Base-by-base conservation (phyloP, 768 basidiomycete genomes). In the Lepiota brunneoincarnata region DNA sequence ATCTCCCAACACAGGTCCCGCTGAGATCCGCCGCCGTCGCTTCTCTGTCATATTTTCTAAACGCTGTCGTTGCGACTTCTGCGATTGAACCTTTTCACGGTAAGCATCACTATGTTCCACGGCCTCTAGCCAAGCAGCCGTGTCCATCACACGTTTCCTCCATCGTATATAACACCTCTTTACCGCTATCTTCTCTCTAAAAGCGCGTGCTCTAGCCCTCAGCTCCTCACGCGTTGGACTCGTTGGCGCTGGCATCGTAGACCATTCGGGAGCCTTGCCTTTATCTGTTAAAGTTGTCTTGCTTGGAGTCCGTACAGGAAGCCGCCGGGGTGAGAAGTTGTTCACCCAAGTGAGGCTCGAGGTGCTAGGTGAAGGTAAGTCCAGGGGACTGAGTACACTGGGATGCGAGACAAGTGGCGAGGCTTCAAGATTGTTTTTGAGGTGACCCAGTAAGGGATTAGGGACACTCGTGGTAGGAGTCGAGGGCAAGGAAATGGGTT, bases 101-200 rank as follows among this genome's bases (percentile, higher is more conserved):
- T 90, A 90, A 3, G 72, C 74, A 23, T 86, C 79, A 52, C 85
- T 82, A 41, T 80, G 79, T 52, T 67, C 69, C 55, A 80, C 79
- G 0, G 88, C 88, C 46, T 87, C 83, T 4, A 75, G 61, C 78
- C 82, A 89, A n/a, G 74, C 79, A 35, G 68, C 74, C 49, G 73
- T 72, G 31, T 79, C 78, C 1, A 67, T 67, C 7, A 75, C 58
- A 42, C 72, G 72, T 57, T 75, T 66, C 59, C 73, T 63, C 85
- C 85, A 87, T 35, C 56, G 63, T 40, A 61, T 60, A 55, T 82
- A 80, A 34, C 61, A 69, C 34, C 66, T 60, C 57, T 72, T 77
- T 34, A 84, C 73, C 24, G 75, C 50, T 20, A 62, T 55, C 50
- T 68, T 72, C 42, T 69, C 72, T 18, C 64, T 66, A 61, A 84